Percentiles rank a stretch among this genome's conserved stretches.
Conservation (phyloP, 345 rosid genomes). For the Eucalyptus polybractea region DNA sequence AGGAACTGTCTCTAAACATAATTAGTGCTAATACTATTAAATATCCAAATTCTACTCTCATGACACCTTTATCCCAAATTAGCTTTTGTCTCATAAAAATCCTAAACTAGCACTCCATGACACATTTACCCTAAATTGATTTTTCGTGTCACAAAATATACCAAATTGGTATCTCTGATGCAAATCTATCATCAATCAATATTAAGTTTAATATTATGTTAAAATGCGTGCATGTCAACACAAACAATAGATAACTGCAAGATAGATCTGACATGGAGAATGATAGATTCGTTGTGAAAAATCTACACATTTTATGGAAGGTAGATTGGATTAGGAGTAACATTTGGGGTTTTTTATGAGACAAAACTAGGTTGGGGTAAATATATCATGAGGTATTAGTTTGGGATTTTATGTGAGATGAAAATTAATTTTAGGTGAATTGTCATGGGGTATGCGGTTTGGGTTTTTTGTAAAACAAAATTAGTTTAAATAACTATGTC, state of each 20-base stretch:
- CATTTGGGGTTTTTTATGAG: neutral
- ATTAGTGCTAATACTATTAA: too few relatives aligned
- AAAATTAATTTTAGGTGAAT: neutral
- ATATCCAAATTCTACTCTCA: neutral
- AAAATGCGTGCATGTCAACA: neutral
- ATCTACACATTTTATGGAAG: neutral
- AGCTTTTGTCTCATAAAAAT: neutral
- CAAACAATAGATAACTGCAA: neutral
- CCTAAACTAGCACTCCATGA: neutral
- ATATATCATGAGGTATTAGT: neutral
- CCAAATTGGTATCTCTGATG: fast-evolving
- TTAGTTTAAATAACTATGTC: neutral
- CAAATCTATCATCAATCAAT: neutral
- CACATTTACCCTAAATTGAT: neutral
- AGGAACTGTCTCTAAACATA: neutral
- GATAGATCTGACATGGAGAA: neutral
- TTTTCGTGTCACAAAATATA: neutral
- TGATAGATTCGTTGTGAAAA: neutral
- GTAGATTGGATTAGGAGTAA: neutral
- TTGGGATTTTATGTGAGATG: neutral
- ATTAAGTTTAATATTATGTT: neutral
- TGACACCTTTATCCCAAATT: neutral
- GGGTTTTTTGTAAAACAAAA: neutral
- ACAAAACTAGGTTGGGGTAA: neutral
- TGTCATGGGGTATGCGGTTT: neutral